Conservation (phyloP, 176 grass and related monocot species). For the Chrysopogon serrulatus region DNA sequence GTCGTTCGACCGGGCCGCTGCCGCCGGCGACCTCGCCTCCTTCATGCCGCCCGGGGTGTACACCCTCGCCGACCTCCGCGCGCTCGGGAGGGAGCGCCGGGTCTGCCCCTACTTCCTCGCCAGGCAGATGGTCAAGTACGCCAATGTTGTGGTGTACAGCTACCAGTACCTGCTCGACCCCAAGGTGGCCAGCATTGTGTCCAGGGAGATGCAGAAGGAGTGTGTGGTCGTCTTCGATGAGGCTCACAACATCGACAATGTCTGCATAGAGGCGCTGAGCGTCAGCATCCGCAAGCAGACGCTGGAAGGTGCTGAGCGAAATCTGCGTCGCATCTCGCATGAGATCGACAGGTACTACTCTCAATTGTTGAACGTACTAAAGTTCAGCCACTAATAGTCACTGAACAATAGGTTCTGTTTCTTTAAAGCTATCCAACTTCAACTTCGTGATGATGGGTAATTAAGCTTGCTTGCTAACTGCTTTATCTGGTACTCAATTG, state of each 20-base stretch:
- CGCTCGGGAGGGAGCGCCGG: conserved; percentile 54
- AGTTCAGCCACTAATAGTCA: neutral
- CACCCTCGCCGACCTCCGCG: conserved; percentile 73
- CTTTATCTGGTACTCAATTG: conserved; percentile 77
- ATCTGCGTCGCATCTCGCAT: conserved; percentile 62
- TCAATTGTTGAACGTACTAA: neutral
- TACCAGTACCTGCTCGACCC: conserved; percentile 96
- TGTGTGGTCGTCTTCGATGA: conserved; percentile 91
- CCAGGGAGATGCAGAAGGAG: conserved; percentile 95
- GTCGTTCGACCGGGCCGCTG: conserved; percentile 63
- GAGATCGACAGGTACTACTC: conserved; percentile 82
- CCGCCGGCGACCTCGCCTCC: conserved; percentile 43
- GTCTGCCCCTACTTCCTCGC: conserved; percentile 96
- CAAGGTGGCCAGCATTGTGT: conserved; percentile 85
- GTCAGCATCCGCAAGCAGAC: conserved; percentile 91
- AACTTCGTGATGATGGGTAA: neutral
- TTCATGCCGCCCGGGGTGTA: conserved; percentile 77
- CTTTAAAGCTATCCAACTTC: neutral
- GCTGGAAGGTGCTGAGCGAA: conserved; percentile 65
- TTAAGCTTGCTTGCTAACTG: conserved; percentile 32
- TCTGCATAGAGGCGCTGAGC: conserved; percentile 86
- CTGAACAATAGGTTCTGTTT: neutral
- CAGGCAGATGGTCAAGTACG: conserved; percentile 79
- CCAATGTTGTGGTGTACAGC: conserved; percentile 91
- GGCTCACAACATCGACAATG: conserved; percentile 96